Evolutionary conservation across 306 rosid genomes (phyloP), one percentile per base, ranked within the genome.

Genomic region (Trifolium pratense): DNA sequence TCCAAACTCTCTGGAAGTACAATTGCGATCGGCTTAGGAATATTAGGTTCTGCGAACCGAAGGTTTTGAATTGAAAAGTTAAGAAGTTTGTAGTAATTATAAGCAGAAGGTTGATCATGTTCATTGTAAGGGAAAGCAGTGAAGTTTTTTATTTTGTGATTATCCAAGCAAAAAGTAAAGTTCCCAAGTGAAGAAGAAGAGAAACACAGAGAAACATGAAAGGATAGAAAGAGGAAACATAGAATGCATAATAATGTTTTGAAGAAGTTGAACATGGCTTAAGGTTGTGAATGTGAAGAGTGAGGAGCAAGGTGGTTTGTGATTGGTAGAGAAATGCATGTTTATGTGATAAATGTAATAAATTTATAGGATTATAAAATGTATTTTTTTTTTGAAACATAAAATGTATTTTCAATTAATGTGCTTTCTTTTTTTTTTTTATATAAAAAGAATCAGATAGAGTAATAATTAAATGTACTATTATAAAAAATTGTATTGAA

Each of bases 61-160:
- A 88, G 87, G 74, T 91, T 91, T 56, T 91, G 97, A 25, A 91
- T 85, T 65, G 93, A 87, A 71, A 87, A 91, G 5, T 88, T 80
- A 65, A 91, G 90, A 63, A 88, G 55, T 57, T 66, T 78, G 76
- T 74, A 91, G 89, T 85, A 88, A n/a, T 66, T 17, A 66, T 40
- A 4, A 10, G 83, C 20, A 5, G 48, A 59, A 43, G 86, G 51
- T 12, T 62, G 85, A 25, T 79, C 78, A 43, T 66, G 52, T 7
- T 59, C 58, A 8, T 34, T 46, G 53, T 43, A 57, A 23, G 88
- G 86, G 75, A 83, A 66, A 0, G 68, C 78, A 71, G 91, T 84
- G 58, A 86, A 90, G 87, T 90, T 90, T 52, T 77, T 78, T 36
- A 91, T 82, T 42, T 70, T 73, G 76, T 85, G 80, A 16, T 36